Conservation (phyloP, 2,329 filamentous ascomycete species). For the Chaetomiaceae sp. region DNA sequence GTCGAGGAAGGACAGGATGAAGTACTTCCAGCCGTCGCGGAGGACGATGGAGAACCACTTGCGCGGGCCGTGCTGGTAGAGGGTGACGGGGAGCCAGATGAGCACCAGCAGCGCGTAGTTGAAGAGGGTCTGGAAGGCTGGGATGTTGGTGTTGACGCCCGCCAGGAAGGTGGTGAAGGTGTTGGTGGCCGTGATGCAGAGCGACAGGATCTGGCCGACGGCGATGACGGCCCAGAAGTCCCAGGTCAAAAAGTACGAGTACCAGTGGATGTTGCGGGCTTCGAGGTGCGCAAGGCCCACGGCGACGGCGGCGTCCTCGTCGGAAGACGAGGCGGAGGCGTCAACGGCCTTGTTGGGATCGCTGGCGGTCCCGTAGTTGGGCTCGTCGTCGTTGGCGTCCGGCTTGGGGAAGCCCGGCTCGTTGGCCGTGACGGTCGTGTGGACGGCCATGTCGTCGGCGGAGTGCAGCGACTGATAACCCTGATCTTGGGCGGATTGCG, state of each 20-base stretch:
- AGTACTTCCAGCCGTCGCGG: slow-evolving; percentile 85
- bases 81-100: slow-evolving; percentile 75
- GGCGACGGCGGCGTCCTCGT: slow-evolving; percentile 16
- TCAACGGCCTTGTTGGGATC: slow-evolving; percentile 21
- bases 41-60: slow-evolving; percentile 61
- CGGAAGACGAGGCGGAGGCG: slow-evolving; percentile 6
- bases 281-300: slow-evolving; percentile 42
- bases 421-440: slow-evolving; percentile 3
- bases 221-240: slow-evolving; percentile 84
- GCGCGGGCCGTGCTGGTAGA: slow-evolving; percentile 73
- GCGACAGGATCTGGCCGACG: slow-evolving; percentile 77
- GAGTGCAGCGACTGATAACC: neutral
- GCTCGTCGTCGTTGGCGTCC: slow-evolving; percentile 29
- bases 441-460: slow-evolving; percentile 8
- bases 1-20: slow-evolving; percentile 88
- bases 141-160: slow-evolving; percentile 66
- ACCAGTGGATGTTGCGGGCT: slow-evolving; percentile 53
- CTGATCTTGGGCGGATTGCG: neutral
- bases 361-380: slow-evolving; percentile 26
- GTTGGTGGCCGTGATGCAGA: slow-evolving; percentile 90
- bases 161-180: slow-evolving; percentile 79
- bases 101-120: slow-evolving; percentile 82
- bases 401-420: slow-evolving; percentile 24
- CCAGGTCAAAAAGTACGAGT: slow-evolving; percentile 72
- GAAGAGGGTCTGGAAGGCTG: slow-evolving; percentile 93